A percentile compares a stretch with the other conserved stretches of the same genome.
phyloP scores from a whole-genome alignment of 768 basidiomycete genomes.

The Suillus bovinus region DNA sequence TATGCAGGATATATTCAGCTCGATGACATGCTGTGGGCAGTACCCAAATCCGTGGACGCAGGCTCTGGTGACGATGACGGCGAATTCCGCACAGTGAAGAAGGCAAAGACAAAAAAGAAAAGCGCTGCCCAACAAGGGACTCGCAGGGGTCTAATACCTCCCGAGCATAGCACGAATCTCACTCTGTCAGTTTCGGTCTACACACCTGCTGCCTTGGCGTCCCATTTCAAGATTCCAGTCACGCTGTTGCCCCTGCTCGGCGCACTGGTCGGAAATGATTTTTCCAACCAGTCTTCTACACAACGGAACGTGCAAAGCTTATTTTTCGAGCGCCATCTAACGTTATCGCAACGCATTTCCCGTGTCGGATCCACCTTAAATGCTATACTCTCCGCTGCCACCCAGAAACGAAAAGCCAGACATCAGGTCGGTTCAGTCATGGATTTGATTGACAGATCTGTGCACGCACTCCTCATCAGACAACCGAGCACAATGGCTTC shows the following conservation, averaged over 20 bases:
- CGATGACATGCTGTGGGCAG: constrained; percentile 71
- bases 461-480: constrained; percentile 58
- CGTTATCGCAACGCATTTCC: constrained; percentile 63
- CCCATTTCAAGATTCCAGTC: constrained; percentile 64
- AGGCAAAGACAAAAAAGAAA: constrained; percentile 52
- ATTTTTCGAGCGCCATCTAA: constrained; percentile 67
- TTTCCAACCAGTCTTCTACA: constrained; percentile 51
- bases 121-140: constrained; percentile 24
- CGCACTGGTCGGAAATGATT: constrained; percentile 83
- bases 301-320: constrained; percentile 54
- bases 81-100: constrained; percentile 61
- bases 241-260: constrained; percentile 76
- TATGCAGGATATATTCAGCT: constrained; percentile 80
- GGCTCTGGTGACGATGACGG: constrained; percentile 40
- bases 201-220: constrained; percentile 59
- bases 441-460: constrained; percentile 73
- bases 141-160: constrained; percentile 51
- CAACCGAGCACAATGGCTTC: constrained; percentile 46
- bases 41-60: constrained; percentile 26
- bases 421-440: constrained; percentile 67
- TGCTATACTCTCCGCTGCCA: constrained; percentile 49
- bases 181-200: constrained; percentile 60
- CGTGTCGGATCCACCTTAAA: constrained; percentile 60
- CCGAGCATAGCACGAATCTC: constrained; percentile 42
- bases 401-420: constrained; percentile 50